Evolutionary conservation across 768 basidiomycete genomes (phyloP), one percentile per base, ranked within the genome.

Genomic region (Boletus rex-veris): DNA sequence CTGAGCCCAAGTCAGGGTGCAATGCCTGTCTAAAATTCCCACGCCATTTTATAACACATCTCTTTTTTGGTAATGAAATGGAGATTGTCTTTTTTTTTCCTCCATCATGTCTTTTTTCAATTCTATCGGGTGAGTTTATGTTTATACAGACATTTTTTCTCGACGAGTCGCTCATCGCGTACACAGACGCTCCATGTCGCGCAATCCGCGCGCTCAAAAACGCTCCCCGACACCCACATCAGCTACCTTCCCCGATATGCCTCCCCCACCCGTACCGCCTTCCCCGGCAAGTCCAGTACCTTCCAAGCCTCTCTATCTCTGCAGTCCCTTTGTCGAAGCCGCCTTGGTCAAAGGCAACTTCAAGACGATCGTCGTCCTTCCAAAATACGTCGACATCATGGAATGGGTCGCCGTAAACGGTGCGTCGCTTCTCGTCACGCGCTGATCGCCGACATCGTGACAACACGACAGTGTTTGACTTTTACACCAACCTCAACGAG

Each of bases 311-410:
- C 74, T 98, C 16, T 97, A 96, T 67, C 80, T 98, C 11, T 96
- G 89, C 71, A 89, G 90, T 50, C 95, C 95, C 4, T 98, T 98
- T 70, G 92, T 90, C 51, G 94, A 96, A 62, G 88, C 93, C 2
- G 92, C 96, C 0, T 80, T 98, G 41, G 95, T 98, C 54, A 98
- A 96, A 71, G 96, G 96, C 21, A 97, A 94, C 73, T 98, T 97
- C 78, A 98, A 96, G 76, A 97, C 94, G 4, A 98, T 98, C 64
- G 94, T 98, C 53, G 89, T 93, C 73, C 80, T 93, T 50, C 96
- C 96, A 7, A 97, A 96, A 70, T 97, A 95, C 62, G 88, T 91
- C 28, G 92, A 96, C 67, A 86, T 92, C 53, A 95, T 92, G 80
- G 94, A 97, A 68, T 97, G 94, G 94, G 94, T 96, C 28, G 94